phyloP scores from a whole-genome alignment of 192 early-diverging fungal species.

The Rhizoclosmatium sp. region DNA sequence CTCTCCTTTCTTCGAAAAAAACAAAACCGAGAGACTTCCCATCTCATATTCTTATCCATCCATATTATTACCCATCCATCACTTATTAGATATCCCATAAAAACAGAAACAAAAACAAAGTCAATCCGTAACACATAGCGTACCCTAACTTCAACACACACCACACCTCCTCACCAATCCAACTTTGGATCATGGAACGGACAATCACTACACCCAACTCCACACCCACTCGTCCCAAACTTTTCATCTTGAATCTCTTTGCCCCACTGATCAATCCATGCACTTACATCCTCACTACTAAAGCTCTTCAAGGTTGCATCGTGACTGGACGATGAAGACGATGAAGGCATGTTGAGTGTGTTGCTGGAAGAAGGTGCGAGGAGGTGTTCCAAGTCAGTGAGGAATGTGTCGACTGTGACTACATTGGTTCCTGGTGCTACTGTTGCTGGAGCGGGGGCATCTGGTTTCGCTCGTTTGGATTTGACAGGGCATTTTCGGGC shows the following conservation, averaged over 20 bases:
- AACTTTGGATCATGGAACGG: not conserved
- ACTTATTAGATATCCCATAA: not conserved
- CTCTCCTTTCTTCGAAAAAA: not conserved
- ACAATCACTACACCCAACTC: slow-evolving; percentile 6
- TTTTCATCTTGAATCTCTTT: not conserved
- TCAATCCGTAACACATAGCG: not conserved
- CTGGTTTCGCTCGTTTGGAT: not conserved
- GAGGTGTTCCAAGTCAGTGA: not conserved
- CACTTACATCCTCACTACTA: not conserved
- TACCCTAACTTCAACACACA: not conserved
- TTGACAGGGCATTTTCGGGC: not conserved
- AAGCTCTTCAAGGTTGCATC: not conserved
- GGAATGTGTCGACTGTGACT: not conserved
- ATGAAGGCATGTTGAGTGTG: not conserved
- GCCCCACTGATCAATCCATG: slow-evolving; percentile 7
- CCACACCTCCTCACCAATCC: not conserved
- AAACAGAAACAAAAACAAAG: not conserved
- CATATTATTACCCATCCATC: not conserved
- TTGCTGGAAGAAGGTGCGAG: not conserved
- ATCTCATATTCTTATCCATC: no score
- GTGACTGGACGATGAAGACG: not conserved
- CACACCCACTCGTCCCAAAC: slow-evolving; percentile 1
- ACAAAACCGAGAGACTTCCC: no score
- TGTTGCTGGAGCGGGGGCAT: not conserved
- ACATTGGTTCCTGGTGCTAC: not conserved